Percentiles rank a stretch among this genome's conserved stretches.
phyloP scores from a whole-genome alignment of 2,329 filamentous ascomycete genomes.

The Westerdykella ornata region DNA sequence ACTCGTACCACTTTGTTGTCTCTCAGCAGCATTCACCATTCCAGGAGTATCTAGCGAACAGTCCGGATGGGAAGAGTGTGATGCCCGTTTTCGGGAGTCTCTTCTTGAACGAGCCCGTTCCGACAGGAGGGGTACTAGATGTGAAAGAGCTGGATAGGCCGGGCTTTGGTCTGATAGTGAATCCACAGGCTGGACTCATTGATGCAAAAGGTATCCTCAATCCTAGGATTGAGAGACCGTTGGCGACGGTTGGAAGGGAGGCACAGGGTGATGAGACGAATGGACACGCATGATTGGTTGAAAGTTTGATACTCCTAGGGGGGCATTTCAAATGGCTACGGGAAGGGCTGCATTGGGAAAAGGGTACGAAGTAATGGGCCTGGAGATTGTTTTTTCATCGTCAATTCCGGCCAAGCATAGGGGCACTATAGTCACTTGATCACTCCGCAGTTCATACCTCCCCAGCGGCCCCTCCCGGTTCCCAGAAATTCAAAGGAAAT shows the following conservation, averaged over 20 bases:
- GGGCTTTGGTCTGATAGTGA: constrained; percentile 83
- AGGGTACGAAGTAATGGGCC: no score
- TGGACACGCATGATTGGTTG: not conserved
- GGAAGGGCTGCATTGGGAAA: no score
- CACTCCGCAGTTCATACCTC: no score
- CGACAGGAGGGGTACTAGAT: constrained; percentile 72
- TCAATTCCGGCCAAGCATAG: no score
- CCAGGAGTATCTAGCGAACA: constrained; percentile 94
- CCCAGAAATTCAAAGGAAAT: no score
- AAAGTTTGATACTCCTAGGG: no score
- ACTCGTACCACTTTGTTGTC: constrained; percentile 94
- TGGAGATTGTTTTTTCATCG: no score
- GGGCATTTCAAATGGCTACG: no score
- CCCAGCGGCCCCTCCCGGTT: no score
- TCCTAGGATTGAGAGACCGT: constrained; percentile 49
- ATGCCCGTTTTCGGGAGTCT: constrained; percentile 87
- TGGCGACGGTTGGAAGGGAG: constrained; percentile 18
- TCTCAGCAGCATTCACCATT: constrained; percentile 90
- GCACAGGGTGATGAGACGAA: constrained; percentile 6
- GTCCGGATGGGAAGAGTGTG: constrained; percentile 81
- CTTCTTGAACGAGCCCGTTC: constrained; percentile 86
- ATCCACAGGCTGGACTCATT: constrained; percentile 73
- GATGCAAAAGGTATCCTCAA: constrained; percentile 67
- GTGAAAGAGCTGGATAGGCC: constrained; percentile 77
- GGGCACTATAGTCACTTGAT: no score